Percentiles rank a stretch among this genome's conserved stretches.
phyloP scores from a whole-genome alignment of 1,284 basidiomycete genomes.

The Naganishia cerealis region DNA sequence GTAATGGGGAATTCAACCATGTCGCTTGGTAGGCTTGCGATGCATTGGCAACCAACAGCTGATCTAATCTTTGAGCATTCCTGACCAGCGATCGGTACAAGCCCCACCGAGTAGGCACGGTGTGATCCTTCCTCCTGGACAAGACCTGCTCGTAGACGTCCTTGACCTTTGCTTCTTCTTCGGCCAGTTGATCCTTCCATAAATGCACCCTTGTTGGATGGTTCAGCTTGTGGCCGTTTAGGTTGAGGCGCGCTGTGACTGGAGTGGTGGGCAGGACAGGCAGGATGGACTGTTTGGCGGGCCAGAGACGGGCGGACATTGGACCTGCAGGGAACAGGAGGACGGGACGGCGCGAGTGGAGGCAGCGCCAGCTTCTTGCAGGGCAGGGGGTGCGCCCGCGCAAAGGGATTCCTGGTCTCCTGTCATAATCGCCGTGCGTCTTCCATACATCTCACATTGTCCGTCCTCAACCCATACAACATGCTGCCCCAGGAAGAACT shows the following conservation, averaged over 20 bases:
- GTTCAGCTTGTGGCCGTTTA: conserved; percentile 21
- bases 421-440: too few species aligned
- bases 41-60: not conserved
- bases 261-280: conserved; percentile 58
- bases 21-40: not conserved
- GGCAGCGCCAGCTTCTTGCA: too few species aligned
- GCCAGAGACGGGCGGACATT: conserved; percentile 27
- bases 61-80: conserved; percentile 56
- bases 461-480: too few species aligned
- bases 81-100: conserved; percentile 70
- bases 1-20: not conserved
- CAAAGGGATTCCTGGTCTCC: too few species aligned
- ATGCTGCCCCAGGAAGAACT: conserved; percentile 61
- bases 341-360: not conserved
- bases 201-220: conserved; percentile 48
- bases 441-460: too few species aligned
- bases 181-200: conserved; percentile 52
- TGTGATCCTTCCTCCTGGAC: conserved; percentile 68
- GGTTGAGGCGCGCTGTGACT: conserved; percentile 58
- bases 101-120: conserved; percentile 69
- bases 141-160: conserved; percentile 59
- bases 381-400: too few species aligned
- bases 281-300: conserved; percentile 26
- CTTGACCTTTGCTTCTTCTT: conserved; percentile 20
- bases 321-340: not conserved